Evolutionary conservation across 495 filamentous ascomycete species (phyloP).

Genomic region (Tuber indicum): DNA sequence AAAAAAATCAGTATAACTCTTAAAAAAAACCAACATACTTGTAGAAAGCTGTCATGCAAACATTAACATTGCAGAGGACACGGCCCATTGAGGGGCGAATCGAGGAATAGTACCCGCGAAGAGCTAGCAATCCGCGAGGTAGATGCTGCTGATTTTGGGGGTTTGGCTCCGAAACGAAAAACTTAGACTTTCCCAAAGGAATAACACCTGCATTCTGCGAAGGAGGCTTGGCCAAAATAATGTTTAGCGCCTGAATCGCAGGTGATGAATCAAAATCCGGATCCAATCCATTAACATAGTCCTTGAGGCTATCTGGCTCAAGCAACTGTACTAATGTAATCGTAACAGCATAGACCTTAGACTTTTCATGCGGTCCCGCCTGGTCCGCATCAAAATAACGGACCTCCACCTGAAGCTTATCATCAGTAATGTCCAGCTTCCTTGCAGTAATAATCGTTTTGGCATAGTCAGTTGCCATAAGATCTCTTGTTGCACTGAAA

Average conservation of each 20-base stretch:
- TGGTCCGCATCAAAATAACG: slow-evolving; percentile 45
- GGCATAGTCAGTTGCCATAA: slow-evolving; percentile 53
- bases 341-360: slow-evolving; percentile 32
- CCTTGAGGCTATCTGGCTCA: slow-evolving; percentile 32
- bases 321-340: slow-evolving; percentile 35
- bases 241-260: slow-evolving; percentile 43
- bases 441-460: slow-evolving; percentile 35
- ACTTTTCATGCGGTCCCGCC: slow-evolving; percentile 36
- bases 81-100: slow-evolving; percentile 52
- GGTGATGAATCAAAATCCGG: slow-evolving; percentile 38
- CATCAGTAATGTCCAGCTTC: slow-evolving; percentile 23
- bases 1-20: slow-evolving; percentile 20
- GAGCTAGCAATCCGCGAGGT: slow-evolving; percentile 48
- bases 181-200: slow-evolving; percentile 39
- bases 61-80: slow-evolving; percentile 49
- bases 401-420: slow-evolving; percentile 33
- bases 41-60: slow-evolving; percentile 47
- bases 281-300: slow-evolving; percentile 32
- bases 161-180: slow-evolving; percentile 25
- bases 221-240: slow-evolving; percentile 42
- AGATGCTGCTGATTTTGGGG: slow-evolving; percentile 20
- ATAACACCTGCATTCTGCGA: slow-evolving; percentile 24
- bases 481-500: slow-evolving; percentile 33
- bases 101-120: slow-evolving; percentile 54
- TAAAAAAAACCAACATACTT: slow-evolving; percentile 37